Evolutionary conservation across 2,329 filamentous ascomycete species (phyloP).

Genomic region (Tolypocladium album): DNA sequence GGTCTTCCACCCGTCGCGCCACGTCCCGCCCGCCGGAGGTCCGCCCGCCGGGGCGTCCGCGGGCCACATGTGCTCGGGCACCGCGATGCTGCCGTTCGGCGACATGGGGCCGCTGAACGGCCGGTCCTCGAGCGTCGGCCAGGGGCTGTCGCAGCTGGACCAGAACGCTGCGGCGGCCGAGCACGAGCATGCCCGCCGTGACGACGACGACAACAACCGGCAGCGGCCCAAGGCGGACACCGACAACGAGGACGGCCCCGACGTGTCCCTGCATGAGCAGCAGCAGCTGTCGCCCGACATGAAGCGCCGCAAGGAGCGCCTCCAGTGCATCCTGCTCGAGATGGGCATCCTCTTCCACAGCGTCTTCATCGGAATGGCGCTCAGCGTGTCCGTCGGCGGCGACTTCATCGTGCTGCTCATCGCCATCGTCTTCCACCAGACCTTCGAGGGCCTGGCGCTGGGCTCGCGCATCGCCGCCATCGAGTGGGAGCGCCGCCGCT

Average conservation of each 20-base stretch:
- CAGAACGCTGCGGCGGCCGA: slow-evolving; percentile 1
- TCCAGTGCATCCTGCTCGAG: slow-evolving; percentile 69
- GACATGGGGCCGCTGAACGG: slow-evolving; percentile 22
- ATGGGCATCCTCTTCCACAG: slow-evolving; percentile 56
- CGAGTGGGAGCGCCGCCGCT: slow-evolving; percentile 23
- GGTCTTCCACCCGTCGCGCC: slow-evolving; percentile 38
- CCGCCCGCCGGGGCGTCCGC: neutral
- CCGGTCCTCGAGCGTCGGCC: slow-evolving; percentile 21
- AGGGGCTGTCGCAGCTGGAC: slow-evolving; percentile 19
- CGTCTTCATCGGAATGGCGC: slow-evolving; percentile 75
- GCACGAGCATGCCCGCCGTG: slow-evolving; percentile 6
- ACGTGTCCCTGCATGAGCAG: slow-evolving; percentile 11
- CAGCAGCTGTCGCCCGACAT: slow-evolving; percentile 35
- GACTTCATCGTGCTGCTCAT: slow-evolving; percentile 70
- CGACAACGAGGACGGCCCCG: slow-evolving; percentile 10
- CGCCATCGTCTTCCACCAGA: slow-evolving; percentile 66
- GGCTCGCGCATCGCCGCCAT: slow-evolving; percentile 53
- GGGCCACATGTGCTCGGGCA: slow-evolving; percentile 6
- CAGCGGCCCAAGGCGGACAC: slow-evolving; percentile 7
- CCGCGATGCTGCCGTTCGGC: slow-evolving; percentile 16
- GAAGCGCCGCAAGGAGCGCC: slow-evolving; percentile 51
- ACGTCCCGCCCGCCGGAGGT: slow-evolving; percentile 8
- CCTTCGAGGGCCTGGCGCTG: slow-evolving; percentile 47
- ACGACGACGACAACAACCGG: neutral
- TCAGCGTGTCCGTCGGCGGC: slow-evolving; percentile 66